Base-by-base conservation (phyloP, 2,329 filamentous ascomycete species). In the Microcyclospora pomicola region DNA sequence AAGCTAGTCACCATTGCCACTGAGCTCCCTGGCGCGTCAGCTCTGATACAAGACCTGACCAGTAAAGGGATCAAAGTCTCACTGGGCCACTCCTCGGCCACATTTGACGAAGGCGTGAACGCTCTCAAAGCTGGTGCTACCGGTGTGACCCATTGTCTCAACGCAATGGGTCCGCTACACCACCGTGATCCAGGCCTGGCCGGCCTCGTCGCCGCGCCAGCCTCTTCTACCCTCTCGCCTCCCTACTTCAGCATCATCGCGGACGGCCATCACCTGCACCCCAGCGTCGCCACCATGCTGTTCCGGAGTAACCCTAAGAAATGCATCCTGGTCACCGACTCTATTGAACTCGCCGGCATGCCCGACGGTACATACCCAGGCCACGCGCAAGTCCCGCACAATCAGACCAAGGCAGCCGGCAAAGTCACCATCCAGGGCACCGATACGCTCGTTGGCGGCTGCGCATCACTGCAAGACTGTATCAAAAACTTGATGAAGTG, bases 191-290 rank as follows among this genome's bases (percentile, higher is more conserved):
- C 70, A 3, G 68, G 70, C 1, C 56, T 73, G 12, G 61, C 66
- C 27, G 70, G 69, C 16, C 48, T 65, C 35, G 46, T 60, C 37
- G 49, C 54, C 6, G 42, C 54, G 47, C 0, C 42, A 5, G 38
- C 39, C 37, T 49, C 34, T 37, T 44, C 7, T 43, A 53, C 32
- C 40, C 27, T 13, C 2, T 34, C 38, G 3, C 43, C 58, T 9
- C 67, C 69, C 1, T 73, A 64, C 50, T 73, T 64, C 54, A 66
- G 64, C 15, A 51, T 73, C 33, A 72, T 74, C 16, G 57, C 69
- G 2, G 71, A 74, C 41, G 66, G 66, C 27, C 62, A 72, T 36
- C 71, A 74, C 42, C 52, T 74, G 3, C 69, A 73, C 44, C 68
- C 69, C 1, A 52, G 55, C 12, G 62, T 71, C 1, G 59, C 68